phyloP scores from a whole-genome alignment of 106 monocot species.

The Dendrobium huoshanense region DNA sequence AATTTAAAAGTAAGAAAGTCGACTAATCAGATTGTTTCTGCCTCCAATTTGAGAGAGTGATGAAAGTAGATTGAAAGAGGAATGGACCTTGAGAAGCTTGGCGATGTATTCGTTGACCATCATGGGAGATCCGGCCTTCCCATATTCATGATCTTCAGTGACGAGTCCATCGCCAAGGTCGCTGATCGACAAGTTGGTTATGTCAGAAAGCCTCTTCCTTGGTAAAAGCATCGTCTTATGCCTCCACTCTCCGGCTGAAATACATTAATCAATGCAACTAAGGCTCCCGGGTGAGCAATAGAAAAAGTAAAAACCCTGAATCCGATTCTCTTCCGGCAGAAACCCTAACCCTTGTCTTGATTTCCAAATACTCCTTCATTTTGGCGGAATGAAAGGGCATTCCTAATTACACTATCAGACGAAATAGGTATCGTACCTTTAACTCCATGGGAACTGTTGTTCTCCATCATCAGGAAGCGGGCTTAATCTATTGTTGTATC shows the following conservation, averaged over 20 bases:
- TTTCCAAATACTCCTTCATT: not conserved
- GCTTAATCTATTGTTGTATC: not conserved
- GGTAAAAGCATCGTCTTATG: slow-evolving; percentile 9
- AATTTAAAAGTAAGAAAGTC: not conserved
- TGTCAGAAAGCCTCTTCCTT: slow-evolving; percentile 45
- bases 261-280: not conserved
- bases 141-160: slow-evolving; percentile 2
- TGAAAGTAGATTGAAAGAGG: not conserved
- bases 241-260: slow-evolving; percentile 1
- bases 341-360: slow-evolving; percentile 3
- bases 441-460: not conserved
- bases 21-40: not conserved
- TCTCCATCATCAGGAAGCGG: not conserved
- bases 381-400: not conserved
- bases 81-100: slow-evolving; percentile 25
- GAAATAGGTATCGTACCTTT: not conserved
- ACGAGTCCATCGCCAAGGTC: not conserved
- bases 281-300: not conserved
- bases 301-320: not conserved
- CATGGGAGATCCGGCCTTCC: not conserved
- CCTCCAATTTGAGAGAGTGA: not conserved
- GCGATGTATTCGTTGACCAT: slow-evolving; percentile 20
- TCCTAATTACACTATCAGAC: not conserved
- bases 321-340: not conserved
- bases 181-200: slow-evolving; percentile 25